phyloP scores from a whole-genome alignment of 2,329 filamentous ascomycete species.

The Orbilia brochopaga region DNA sequence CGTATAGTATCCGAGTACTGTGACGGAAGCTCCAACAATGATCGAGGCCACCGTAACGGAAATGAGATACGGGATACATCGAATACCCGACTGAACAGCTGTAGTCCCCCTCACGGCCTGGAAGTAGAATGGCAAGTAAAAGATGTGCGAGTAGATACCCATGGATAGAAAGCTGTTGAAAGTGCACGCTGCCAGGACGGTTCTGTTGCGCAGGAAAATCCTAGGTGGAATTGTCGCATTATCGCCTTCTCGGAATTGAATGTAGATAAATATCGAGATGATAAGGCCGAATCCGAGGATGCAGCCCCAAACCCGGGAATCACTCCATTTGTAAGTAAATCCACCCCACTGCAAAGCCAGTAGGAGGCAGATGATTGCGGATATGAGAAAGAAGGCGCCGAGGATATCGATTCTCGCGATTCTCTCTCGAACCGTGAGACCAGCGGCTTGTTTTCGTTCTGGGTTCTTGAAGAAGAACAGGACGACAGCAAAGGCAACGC shows the following conservation, averaged over 20 bases:
- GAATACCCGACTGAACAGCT: constrained; percentile 61
- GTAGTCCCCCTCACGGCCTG: constrained; percentile 60
- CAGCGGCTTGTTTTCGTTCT: constrained; percentile 52
- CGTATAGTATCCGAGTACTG: constrained; percentile 60
- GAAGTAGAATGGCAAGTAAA: constrained; percentile 61
- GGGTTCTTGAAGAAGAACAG: constrained; percentile 57
- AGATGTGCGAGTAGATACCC: constrained; percentile 58
- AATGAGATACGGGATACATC: constrained; percentile 60
- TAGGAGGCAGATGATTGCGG: constrained; percentile 56
- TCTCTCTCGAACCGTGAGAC: constrained; percentile 52
- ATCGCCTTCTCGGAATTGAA: constrained; percentile 57
- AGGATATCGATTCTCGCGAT: constrained; percentile 57
- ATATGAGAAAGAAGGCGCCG: constrained; percentile 57
- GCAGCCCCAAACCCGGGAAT: constrained; percentile 48
- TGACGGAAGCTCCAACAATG: constrained; percentile 57
- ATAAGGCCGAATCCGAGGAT: constrained; percentile 54
- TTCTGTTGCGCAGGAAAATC: constrained; percentile 58
- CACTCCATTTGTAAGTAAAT: constrained; percentile 55
- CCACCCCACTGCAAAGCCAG: constrained; percentile 57
- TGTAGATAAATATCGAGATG: constrained; percentile 56
- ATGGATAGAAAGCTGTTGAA: constrained; percentile 57
- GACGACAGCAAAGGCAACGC: constrained; percentile 56
- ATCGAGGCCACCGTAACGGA: constrained; percentile 59
- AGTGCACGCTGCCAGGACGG: constrained; percentile 56
- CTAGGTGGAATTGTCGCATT: constrained; percentile 59